Conservation (phyloP, 139 green algal genomes). For the Nannochloris sp. region DNA sequence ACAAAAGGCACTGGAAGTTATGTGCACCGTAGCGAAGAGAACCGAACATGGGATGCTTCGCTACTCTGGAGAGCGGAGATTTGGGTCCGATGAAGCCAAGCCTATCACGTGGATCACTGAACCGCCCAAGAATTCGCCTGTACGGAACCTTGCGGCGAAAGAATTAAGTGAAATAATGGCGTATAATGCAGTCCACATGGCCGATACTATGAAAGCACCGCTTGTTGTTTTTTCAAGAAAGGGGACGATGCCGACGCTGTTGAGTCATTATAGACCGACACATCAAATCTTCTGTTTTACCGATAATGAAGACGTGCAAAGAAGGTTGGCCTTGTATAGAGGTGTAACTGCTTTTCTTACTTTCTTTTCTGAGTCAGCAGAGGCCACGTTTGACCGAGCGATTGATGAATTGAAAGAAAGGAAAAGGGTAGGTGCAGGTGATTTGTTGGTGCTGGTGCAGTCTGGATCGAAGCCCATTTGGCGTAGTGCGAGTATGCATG, state of each 20-base stretch:
- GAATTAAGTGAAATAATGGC: slow-evolving; percentile 75
- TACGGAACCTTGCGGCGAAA: slow-evolving; percentile 12
- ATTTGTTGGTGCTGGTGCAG: slow-evolving; percentile 75
- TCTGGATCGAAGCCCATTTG: slow-evolving; percentile 75
- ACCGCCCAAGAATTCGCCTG: slow-evolving; percentile 11
- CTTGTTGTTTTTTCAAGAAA: slow-evolving; percentile 47
- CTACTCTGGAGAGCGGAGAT: slow-evolving; percentile 52
- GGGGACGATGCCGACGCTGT: slow-evolving; percentile 69
- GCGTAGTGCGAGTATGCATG: slow-evolving; percentile 62
- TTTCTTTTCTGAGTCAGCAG: slow-evolving; percentile 39
- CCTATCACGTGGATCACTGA: slow-evolving; percentile 68
- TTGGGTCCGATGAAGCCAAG: slow-evolving; percentile 53
- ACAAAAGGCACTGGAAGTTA: slow-evolving; percentile 51
- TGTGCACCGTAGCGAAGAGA: slow-evolving; percentile 51
- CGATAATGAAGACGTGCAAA: slow-evolving; percentile 67
- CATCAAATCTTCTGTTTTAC: slow-evolving; percentile 76
- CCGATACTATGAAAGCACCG: slow-evolving; percentile 68
- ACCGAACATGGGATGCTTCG: slow-evolving; percentile 57
- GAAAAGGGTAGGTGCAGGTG: slow-evolving; percentile 44
- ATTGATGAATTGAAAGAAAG: slow-evolving; percentile 52
- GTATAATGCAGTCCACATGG: slow-evolving; percentile 75
- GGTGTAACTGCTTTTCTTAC: slow-evolving; percentile 57
- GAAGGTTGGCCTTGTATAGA: slow-evolving; percentile 74
- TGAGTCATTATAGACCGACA: slow-evolving; percentile 79
- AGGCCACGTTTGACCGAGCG: slow-evolving; percentile 61